Evolutionary conservation across 176 grass and related monocot species (phyloP), one percentile per base, ranked within the genome.

Genomic region (Poa pratensis): DNA sequence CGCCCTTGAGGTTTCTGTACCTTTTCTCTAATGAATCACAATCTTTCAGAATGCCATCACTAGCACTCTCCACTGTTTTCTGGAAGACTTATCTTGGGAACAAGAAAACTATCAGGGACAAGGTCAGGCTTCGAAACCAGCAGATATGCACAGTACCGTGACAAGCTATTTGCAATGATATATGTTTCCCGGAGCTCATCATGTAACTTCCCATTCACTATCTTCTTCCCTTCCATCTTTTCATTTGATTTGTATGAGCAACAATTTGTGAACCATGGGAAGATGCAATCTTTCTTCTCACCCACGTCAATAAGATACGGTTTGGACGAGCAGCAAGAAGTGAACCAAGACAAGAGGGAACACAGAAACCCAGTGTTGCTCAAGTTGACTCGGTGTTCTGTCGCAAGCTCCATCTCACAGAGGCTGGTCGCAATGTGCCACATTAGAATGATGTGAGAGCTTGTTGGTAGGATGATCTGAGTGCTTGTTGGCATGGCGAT

Each of bases 71-170:
- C 19, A 88, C 70, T 1, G 77, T 74, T n/a, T 26, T 5, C 54
- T 53, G 3, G 76, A 87, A 84, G 28, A 80, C 39, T n/a, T 4
- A 30, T 48, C 17, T 61, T 27, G 12, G 73, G 62, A 12, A 80
- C 45, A 19, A 63, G 50, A 16, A 54, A 20, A 63, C 82, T 75
- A 35, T 91, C 80, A 27, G 74, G 89, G 9, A 91, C 27, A 15
- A 91, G 23, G 23, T 91, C 80, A 27, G 89, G 85, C 14, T 34
- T 57, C 39, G 66, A 84, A 59, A 91, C 58, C 2, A 91, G 66
- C 18, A 91, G 60, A 55, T 87, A 90, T 20, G 57, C 81, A 40
- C 89, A 91, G n/a, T 91, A 91, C 22, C 81, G 45, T 2, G 89
- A 91, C 54, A 91, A 57, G 81, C 81, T 88, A 8, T 79, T 75